Base-by-base conservation (phyloP, 192 early-diverging fungal species). In the Gaertneriomyces sp. region DNA sequence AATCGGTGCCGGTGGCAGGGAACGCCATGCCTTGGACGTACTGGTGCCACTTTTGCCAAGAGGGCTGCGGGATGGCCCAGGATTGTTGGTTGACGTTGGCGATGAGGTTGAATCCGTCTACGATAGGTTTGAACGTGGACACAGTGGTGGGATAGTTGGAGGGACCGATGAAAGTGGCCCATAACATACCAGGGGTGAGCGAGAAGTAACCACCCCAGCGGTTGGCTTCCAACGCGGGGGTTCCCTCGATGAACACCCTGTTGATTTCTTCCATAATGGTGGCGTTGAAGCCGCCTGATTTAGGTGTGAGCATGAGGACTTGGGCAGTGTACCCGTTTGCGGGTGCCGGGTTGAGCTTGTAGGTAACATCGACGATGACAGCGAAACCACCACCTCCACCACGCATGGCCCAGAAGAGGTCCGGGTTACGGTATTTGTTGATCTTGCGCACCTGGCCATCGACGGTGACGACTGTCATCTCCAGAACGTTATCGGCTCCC, bases 311-410 rank as follows among this genome's bases (percentile, higher is more conserved):
- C 11, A 55, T 11, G 53, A 49, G 47, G 1, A 49, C 17, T 20
- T 55, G 11, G 11, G 14, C 53, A 16, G 53, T 11, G 10, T 55
- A 20, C 58, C 10, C 58, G 38, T 33, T 33, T 33, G 61, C 12
- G 47, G 61, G 7, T 3, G 47, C 12, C 0, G 46, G 6, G 46
- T 52, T 39, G 7, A 42, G 16, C 38, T 65, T 56, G 53, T 42
- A 12, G 5, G 52, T 65, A 1, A 42, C 25, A 19, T 52, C 11
- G 16, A 42, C 19, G 17, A 56, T 45, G 19, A 65, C 42, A 20
- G 53, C 63, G 53, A 42, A 65, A 40, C 43, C 55, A 33, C 55
- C 58, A 42, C 66, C 66, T 39, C 20, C 66, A 25, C 66, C 66
- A 16, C 66, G 57, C 16, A 68, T 45, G 9, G 56, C 57, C 17